Conservation (phyloP, 2,329 filamentous ascomycete species). For the Alternaria ethzedia region DNA sequence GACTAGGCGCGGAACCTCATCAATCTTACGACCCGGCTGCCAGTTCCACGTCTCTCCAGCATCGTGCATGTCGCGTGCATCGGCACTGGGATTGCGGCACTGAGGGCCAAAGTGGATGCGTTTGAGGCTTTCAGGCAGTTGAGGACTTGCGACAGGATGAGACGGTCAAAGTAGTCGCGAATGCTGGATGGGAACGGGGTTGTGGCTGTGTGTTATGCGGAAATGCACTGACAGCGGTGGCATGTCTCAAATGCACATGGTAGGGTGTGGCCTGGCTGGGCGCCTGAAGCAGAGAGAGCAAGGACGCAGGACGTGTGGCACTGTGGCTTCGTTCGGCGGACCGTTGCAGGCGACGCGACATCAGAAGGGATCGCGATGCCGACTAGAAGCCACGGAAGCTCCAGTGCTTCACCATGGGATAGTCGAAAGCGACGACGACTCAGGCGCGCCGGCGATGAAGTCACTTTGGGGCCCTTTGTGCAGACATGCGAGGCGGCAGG, state of each 20-base stretch:
- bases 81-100: constrained; percentile 3
- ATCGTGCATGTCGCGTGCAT: neutral
- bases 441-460: constrained; percentile 11
- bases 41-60: neutral
- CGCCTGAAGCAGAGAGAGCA: neutral
- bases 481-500: constrained; percentile 16
- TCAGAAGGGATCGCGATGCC: neutral
- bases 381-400: neutral
- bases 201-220: constrained; percentile 21
- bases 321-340: constrained; percentile 6
- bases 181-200: neutral
- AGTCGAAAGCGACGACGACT: constrained; percentile 7
- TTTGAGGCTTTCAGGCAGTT: neutral
- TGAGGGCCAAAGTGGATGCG: neutral
- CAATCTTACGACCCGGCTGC: constrained; percentile 4
- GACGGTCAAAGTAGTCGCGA: neutral
- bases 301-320: neutral
- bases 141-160: constrained; percentile 3
- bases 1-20: constrained; percentile 6
- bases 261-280: neutral
- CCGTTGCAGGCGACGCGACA: constrained; percentile 3
- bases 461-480: constrained; percentile 13
- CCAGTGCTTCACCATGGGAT: neutral
- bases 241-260: constrained; percentile 15
- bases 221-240: constrained; percentile 9